Conservation (phyloP, 306 rosid species). For the Casuarina glauca region DNA sequence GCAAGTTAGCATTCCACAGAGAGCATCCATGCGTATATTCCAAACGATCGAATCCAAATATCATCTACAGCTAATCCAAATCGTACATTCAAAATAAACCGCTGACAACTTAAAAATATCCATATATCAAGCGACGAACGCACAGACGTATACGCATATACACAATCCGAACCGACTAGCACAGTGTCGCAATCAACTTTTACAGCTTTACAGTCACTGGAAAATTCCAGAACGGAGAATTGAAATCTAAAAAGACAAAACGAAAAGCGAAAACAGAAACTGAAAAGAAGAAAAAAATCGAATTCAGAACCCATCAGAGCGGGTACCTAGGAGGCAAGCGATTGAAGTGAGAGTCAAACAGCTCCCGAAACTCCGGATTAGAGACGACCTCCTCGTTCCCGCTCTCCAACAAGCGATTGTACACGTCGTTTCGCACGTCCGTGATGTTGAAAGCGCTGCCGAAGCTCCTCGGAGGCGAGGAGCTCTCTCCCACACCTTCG, state of each 20-base stretch:
- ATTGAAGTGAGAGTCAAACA: conserved; percentile 84
- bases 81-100: neutral
- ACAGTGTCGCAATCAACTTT: conserved; percentile 3
- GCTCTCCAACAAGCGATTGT: conserved; percentile 67
- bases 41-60: neutral
- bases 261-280: neutral
- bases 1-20: neutral
- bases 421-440: conserved; percentile 79
- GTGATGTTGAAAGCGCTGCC: conserved; percentile 44
- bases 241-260: conserved; percentile 10
- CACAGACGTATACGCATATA: neutral
- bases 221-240: neutral
- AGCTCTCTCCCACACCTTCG: conserved; percentile 98
- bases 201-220: neutral
- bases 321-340: conserved; percentile 88
- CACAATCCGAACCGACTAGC: neutral
- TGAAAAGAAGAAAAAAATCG: neutral
- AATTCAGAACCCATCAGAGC: neutral
- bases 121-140: neutral
- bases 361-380: conserved; percentile 80
- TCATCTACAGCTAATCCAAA: neutral
- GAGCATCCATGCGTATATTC: neutral
- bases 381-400: conserved; percentile 60
- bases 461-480: conserved; percentile 83
- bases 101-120: too few relatives aligned